A percentile compares a stretch with the other conserved stretches of the same genome.
Conservation (phyloP, 73 alveolate species). For the Tetrahymena borealis region DNA sequence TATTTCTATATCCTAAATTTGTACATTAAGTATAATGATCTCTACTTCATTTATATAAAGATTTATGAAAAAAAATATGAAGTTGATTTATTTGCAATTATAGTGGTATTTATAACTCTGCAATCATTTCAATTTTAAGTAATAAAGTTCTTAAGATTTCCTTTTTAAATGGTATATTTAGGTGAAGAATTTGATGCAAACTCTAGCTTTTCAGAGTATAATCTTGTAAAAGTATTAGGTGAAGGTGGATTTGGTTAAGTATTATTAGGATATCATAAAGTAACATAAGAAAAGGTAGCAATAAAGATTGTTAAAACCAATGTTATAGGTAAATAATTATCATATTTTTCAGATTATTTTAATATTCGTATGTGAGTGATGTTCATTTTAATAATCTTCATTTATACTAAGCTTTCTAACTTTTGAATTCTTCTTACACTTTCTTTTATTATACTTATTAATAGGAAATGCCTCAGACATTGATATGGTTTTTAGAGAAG, state of each 20-base stretch:
- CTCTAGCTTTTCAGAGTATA: slow-evolving; percentile 37
- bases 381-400: too few relatives aligned
- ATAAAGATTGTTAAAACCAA: slow-evolving; percentile 28
- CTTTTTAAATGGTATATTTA: not conserved
- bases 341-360: not conserved
- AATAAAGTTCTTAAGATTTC: not conserved
- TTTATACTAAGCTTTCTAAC: too few relatives aligned
- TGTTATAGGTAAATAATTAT: not conserved
- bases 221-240: slow-evolving; percentile 31
- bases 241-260: slow-evolving; percentile 56
- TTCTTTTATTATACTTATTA: slow-evolving; percentile 12
- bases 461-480: slow-evolving; percentile 1
- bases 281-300: slow-evolving; percentile 43
- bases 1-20: not conserved
- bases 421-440: too few relatives aligned
- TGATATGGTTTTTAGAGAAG: slow-evolving; percentile 36
- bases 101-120: too few relatives aligned
- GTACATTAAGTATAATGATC: too few relatives aligned
- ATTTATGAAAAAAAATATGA: too few relatives aligned
- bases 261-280: slow-evolving; percentile 28
- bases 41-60: not conserved
- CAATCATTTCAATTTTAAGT: not conserved
- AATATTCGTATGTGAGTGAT: too few relatives aligned
- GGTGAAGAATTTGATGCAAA: slow-evolving; percentile 47
- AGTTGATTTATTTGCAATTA: too few relatives aligned